phyloP scores from a whole-genome alignment of 1,284 basidiomycete genomes.

The Cryptococcus floricola region DNA sequence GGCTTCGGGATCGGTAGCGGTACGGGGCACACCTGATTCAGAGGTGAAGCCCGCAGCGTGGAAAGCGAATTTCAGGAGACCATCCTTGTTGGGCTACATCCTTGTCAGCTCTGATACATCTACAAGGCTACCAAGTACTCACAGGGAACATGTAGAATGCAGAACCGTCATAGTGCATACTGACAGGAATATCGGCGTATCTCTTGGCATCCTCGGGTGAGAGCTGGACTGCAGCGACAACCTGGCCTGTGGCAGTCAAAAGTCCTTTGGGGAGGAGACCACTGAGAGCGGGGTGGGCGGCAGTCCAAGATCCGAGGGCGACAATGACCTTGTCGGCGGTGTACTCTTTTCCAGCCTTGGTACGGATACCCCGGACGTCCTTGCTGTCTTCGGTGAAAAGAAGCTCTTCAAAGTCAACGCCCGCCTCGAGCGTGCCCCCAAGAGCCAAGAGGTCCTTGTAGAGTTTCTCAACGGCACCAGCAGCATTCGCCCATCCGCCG shows the following conservation, averaged over 20 bases:
- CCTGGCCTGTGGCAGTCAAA: constrained; percentile 54
- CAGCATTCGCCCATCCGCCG: constrained; percentile 76
- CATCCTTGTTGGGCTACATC: constrained; percentile 62
- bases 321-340: constrained; percentile 23
- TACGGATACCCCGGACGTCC: constrained; percentile 18
- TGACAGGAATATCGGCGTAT: constrained; percentile 63
- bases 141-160: constrained; percentile 77
- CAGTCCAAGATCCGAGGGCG: constrained; percentile 27
- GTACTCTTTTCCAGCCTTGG: constrained; percentile 21
- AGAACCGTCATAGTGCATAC: constrained; percentile 60
- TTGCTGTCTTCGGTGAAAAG: constrained; percentile 11
- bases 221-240: constrained; percentile 66
- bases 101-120: not conserved
- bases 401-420: constrained; percentile 57
- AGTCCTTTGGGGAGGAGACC: constrained; percentile 17
- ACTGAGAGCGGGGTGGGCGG: constrained; percentile 17
- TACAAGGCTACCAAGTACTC: constrained; percentile 28
- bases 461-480: constrained; percentile 59
- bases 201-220: constrained; percentile 59
- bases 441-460: constrained; percentile 57
- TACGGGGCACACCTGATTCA: constrained; percentile 21
- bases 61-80: constrained; percentile 69
- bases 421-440: constrained; percentile 58
- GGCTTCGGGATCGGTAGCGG: constrained; percentile 31
- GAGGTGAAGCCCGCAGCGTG: constrained; percentile 65